Base-by-base conservation (phyloP, 1,284 basidiomycete genomes). In the Malassezia cuniculi region DNA sequence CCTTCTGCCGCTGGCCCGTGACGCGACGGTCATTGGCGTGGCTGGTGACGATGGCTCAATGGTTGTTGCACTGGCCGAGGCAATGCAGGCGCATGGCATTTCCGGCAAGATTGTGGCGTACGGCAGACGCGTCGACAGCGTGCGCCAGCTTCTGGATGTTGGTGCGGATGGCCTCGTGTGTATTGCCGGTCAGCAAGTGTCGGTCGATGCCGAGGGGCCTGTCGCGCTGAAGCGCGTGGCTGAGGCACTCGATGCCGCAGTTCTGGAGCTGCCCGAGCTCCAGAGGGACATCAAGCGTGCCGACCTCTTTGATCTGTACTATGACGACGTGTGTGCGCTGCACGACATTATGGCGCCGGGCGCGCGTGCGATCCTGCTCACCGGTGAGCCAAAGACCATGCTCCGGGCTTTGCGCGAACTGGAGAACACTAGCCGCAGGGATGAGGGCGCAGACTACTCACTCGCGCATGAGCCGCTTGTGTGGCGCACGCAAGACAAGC, bases 351-450 rank as follows among this genome's bases (percentile, higher is more conserved):
- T 45, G 5, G 16, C 10, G 6, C 26, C 32, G 3, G 21, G 32
- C 20, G 31, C 19, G 5, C 27, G 24, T n/a, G 42, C 42, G 12
- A 14, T 45, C 4, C n/a, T 45, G 17, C 27, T 45, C 15, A 39
- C 42, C 11, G 24, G 29, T 11, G 42, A 45, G 37, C 31, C 42
- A 5, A 14, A 20, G 2, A 19, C 31, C n/a, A 22, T 35, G 4
- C 7, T 10, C 21, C 36, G 42, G 8, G 36, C 42, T 5, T n/a
- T 45, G 20, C 36, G 37, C 24, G 42, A 45, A 21, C 36, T 39
- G 5, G 36, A 39, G 12, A 45, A 45, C 31, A 12, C 29, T 14
- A 20, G 27, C 12, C 36, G 42, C 2, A 36, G 42, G 27, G 25
- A 30, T 12, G n/a, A 34, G 8, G 12, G 18, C 7, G 18, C 26